A percentile compares a stretch with the other conserved stretches of the same genome.
phyloP scores from a whole-genome alignment of 2,329 filamentous ascomycete genomes.

The Ophidiomyces ophidiicola region DNA sequence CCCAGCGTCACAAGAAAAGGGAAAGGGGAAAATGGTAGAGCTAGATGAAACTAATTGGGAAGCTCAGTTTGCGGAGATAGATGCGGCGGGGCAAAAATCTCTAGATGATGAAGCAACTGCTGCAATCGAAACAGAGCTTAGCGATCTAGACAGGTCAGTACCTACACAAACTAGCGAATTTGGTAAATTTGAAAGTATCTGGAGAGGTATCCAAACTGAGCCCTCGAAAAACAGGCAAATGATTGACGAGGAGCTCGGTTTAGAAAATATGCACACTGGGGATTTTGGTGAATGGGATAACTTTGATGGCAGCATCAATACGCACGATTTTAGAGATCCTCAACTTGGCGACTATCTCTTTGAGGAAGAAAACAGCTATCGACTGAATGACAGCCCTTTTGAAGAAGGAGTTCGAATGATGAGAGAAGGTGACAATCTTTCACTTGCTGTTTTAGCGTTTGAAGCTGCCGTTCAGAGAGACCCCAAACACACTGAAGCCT shows the following conservation, averaged over 20 bases:
- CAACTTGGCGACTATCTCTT: constrained; percentile 84
- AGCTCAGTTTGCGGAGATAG: constrained; percentile 84
- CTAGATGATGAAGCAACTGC: constrained; percentile 54
- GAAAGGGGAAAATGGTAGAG: constrained; percentile 71
- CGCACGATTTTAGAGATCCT: constrained; percentile 60
- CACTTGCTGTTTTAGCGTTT: constrained; percentile 83
- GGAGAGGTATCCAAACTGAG: constrained; percentile 38
- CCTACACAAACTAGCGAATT: constrained; percentile 51
- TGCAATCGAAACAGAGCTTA: constrained; percentile 73
- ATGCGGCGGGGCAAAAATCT: constrained; percentile 43
- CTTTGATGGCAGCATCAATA: constrained; percentile 54
- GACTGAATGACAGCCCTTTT: constrained; percentile 69
- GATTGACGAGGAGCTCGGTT: constrained; percentile 50
- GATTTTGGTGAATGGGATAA: constrained; percentile 70
- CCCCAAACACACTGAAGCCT: constrained; percentile 75
- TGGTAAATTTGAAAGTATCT: constrained; percentile 78
- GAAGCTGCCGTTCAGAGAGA: constrained; percentile 91
- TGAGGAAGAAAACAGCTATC: constrained; percentile 86
- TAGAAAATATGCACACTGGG: constrained; percentile 45
- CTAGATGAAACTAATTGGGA: constrained; percentile 93
- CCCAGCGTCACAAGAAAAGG: constrained; percentile 56
- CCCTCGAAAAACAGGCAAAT: constrained; percentile 42
- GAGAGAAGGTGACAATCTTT: constrained; percentile 85
- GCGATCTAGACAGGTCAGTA: constrained; percentile 78
- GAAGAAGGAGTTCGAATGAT: constrained; percentile 89